phyloP scores from a whole-genome alignment of 371 early-diverging fungal genomes.

The Encephalitozoon intestinalis region DNA sequence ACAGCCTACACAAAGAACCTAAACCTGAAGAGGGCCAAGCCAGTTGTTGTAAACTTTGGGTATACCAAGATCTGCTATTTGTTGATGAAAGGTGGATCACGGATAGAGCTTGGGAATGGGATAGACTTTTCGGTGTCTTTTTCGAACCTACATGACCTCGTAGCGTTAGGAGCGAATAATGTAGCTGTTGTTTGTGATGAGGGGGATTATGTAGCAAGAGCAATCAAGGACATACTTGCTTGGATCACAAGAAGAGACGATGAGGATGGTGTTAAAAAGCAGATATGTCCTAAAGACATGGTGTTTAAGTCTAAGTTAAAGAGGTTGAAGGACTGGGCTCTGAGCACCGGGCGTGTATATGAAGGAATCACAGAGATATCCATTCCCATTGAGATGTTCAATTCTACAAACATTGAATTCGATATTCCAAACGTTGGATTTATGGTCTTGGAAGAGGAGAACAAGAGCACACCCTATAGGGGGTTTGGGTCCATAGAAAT shows the following conservation, averaged over 20 bases:
- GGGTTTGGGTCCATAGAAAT: neutral
- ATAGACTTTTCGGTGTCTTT: neutral
- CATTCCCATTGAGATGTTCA: neutral
- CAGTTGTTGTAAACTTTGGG: neutral
- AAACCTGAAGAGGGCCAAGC: neutral
- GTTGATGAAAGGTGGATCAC: neutral
- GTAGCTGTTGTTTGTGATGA: neutral
- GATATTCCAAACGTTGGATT: neutral
- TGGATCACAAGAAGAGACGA: neutral
- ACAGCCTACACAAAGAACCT: neutral
- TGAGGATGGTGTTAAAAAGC: neutral
- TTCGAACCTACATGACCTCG: neutral
- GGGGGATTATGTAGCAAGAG: neutral
- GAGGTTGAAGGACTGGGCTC: neutral
- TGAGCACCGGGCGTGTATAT: neutral
- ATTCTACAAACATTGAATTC: neutral
- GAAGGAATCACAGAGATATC: neutral
- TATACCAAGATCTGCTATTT: neutral
- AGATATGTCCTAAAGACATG: neutral
- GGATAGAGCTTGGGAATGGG: neutral
- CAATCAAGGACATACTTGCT: neutral
- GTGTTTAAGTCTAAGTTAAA: neutral
- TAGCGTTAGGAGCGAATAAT: neutral
- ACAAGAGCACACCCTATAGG: neutral
- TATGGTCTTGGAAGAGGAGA: neutral